phyloP scores from a whole-genome alignment of 2,329 filamentous ascomycete genomes.

The Knufia petricola region DNA sequence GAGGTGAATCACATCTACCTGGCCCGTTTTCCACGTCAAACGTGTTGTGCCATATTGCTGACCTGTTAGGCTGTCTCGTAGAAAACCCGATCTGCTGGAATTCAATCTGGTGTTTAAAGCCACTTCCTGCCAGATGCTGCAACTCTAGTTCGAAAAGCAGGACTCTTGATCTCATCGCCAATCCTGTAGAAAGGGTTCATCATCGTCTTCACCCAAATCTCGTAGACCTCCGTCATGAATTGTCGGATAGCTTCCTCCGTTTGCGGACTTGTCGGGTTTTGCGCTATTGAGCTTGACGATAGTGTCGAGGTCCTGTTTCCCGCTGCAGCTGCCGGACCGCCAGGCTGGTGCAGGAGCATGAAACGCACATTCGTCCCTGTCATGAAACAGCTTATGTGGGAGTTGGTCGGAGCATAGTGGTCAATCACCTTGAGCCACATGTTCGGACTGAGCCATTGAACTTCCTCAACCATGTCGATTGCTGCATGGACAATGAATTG shows the following conservation, averaged over 20 bases:
- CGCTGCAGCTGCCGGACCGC: conserved; percentile 26
- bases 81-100: too few species aligned
- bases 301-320: conserved; percentile 27
- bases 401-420: conserved; percentile 74
- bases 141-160: conserved; percentile 73
- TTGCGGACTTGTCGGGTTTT: conserved; percentile 77
- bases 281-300: conserved; percentile 59
- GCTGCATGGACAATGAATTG: conserved; percentile 95
- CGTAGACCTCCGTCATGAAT: conserved; percentile 93
- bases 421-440: conserved; percentile 97
- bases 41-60: too few species aligned
- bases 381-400: conserved; percentile 89
- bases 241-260: conserved; percentile 92
- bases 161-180: conserved; percentile 76
- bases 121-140: conserved; percentile 87
- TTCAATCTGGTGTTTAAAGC: too few species aligned
- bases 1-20: background rate
- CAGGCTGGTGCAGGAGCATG: conserved; percentile 81
- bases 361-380: conserved; percentile 90
- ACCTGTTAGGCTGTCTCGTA: too few species aligned
- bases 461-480: conserved; percentile 89
- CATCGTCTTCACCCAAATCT: conserved; percentile 89
- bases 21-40: too few species aligned
- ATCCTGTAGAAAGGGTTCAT: conserved; percentile 94
- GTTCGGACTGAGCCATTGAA: conserved; percentile 80